These are phyloP conservation scores for Phytopythium chamaehyphon DNA, from an alignment of 352 stramenopile species.

Conservation along the genomic window DNA sequence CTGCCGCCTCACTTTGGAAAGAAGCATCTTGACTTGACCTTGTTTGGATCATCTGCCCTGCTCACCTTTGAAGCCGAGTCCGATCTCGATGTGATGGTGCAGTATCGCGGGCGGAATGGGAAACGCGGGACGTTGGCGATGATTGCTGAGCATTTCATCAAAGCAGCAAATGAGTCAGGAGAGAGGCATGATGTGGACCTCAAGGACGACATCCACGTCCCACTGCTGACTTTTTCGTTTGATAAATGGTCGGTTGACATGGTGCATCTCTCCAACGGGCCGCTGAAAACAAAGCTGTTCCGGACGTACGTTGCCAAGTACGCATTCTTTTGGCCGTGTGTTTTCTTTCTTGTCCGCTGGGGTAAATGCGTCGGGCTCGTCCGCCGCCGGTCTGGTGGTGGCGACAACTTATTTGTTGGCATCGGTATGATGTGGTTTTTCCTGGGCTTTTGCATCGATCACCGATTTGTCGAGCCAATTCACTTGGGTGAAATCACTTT, in stretches of 20 bases:
- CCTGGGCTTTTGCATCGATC: constrained; percentile 51
- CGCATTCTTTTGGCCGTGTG: constrained; percentile 69
- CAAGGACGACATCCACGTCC: constrained; percentile 48
- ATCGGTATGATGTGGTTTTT: constrained; percentile 78
- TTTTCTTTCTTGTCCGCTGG: constrained; percentile 75
- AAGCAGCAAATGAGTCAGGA: constrained; percentile 8
- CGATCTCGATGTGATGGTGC: constrained; percentile 65
- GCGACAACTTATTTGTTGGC: constrained; percentile 51
- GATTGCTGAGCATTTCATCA: constrained; percentile 27
- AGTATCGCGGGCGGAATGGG: constrained; percentile 8
- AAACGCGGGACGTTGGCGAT: constrained; percentile 19
- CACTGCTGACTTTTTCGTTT: constrained; percentile 59
- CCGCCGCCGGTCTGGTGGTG: constrained; percentile 42
- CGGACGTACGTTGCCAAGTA: constrained; percentile 64
- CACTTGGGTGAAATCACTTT: constrained; percentile 29
- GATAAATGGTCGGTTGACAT: constrained; percentile 68
- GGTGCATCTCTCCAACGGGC: constrained; percentile 48
- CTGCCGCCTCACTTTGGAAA: constrained; percentile 37
- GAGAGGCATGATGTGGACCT: constrained; percentile 23
- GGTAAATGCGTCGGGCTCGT: constrained; percentile 66
- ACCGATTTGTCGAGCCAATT: constrained; percentile 41
- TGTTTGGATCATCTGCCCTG: constrained; percentile 70
- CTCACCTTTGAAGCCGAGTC: constrained; percentile 78
- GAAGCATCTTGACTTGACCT: constrained; percentile 37
- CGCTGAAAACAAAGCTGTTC: constrained; percentile 67